Evolutionary conservation across 169 alveolate genomes (phyloP), one percentile per base, ranked within the genome.

Genomic region (Eimeria acervulina): DNA sequence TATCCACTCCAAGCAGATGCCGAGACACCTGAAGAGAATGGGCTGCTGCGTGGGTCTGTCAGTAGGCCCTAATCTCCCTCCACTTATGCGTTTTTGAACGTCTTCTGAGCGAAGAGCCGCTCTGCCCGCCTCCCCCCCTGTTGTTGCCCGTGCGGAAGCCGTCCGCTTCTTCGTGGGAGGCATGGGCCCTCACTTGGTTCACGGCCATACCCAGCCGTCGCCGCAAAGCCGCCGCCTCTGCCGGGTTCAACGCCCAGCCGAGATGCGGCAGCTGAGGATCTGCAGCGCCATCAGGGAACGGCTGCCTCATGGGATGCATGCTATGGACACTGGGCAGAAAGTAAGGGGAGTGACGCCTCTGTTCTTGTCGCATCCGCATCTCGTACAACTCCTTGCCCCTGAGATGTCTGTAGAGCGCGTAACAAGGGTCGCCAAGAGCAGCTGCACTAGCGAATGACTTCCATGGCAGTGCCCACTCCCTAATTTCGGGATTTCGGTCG

Each of bases 121-220:
- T 98, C 80, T 97, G 97, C 33, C 99, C 99, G 6, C 99, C 99
- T 15, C 99, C 98, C 6, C 99, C 99, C 40, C 72, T 98, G 98
- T 85, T 96, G 96, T 90, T 76, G 28, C 96, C 96, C 47, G 88
- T 93, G 42, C 98, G 90, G 88, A 97, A 98, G 36, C 98, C 98
- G 47, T 96, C 96, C n/a, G 96, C 95, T 95, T 96, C 96, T 74
- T 97, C 96, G 63, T 96, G 96, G 90, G 97, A 98, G 33, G 98
- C 98, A 59, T 97, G 98, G 17, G 98, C 89, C 38, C 94, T 88
- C 51, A 76, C 94, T 44, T 76, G 93, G 40, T 76, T n/a, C 70
- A 88, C 87, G 8, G 94, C 96, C 78, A 88, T 94, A 2, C 94
- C 95, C 15, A 89, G 89, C n/a, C 96, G 51, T 33, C 96, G 70